Conservation (phyloP, 2,329 filamentous ascomycete species). For the Nemania sp. region DNA sequence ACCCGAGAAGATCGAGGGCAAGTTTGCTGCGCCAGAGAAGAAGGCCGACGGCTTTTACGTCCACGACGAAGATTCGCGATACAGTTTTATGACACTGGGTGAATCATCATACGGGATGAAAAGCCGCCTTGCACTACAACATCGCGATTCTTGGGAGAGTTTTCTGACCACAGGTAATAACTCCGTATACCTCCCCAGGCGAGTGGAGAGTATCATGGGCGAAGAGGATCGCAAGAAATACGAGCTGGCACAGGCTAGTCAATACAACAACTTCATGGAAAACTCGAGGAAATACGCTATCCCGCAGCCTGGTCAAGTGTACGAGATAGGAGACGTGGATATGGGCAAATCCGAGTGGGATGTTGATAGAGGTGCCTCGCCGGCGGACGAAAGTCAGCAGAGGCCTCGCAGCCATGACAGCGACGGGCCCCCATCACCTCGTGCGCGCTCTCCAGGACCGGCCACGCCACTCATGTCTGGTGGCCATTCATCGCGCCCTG, state of each 20-base stretch:
- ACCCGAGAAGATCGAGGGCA: constrained; percentile 73
- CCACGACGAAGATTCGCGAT: constrained; percentile 68
- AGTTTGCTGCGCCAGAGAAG: constrained; percentile 73
- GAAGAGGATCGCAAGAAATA: constrained; percentile 77
- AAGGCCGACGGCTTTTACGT: constrained; percentile 70
- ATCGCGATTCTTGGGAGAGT: constrained; percentile 69
- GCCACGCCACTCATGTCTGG: constrained; percentile 7
- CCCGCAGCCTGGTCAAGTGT: constrained; percentile 49
- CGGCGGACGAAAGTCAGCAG: constrained; percentile 30
- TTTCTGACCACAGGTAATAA: constrained; percentile 61
- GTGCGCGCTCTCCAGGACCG: constrained; percentile 19
- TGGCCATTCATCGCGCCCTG: constrained; percentile 20
- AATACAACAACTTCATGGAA: constrained; percentile 44
- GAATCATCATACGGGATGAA: constrained; percentile 38
- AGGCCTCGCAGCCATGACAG: constrained; percentile 31
- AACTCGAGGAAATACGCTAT: constrained; percentile 41
- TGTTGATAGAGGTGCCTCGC: constrained; percentile 43
- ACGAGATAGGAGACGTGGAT: constrained; percentile 52
- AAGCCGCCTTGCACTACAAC: constrained; percentile 53
- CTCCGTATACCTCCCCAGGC: constrained; percentile 67
- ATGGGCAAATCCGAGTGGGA: constrained; percentile 47
- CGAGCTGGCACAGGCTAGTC: constrained; percentile 65
- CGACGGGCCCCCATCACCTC: constrained; percentile 19
- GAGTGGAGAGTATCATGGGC: constrained; percentile 76
- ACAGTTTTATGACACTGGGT: constrained; percentile 52